A percentile compares a stretch with the other conserved stretches of the same genome.
These are phyloP conservation scores for Pleurotus citrinopileatus DNA, from an alignment of 768 basidiomycete species.

Conservation along the genomic window DNA sequence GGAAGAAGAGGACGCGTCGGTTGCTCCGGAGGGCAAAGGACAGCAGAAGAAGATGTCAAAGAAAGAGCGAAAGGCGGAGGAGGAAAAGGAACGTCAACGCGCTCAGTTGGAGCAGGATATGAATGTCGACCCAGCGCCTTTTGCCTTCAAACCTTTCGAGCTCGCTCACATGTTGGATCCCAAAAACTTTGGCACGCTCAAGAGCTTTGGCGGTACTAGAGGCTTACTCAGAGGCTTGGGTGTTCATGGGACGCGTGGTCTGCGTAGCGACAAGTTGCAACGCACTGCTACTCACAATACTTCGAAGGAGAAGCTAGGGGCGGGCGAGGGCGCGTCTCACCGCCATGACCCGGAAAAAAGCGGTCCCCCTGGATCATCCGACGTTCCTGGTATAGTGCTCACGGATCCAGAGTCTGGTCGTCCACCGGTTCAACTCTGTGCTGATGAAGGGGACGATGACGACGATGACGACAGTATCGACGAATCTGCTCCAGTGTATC, in stretches of 20 bases:
- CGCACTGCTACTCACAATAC: constrained; percentile 18
- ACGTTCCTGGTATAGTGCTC: constrained; percentile 22
- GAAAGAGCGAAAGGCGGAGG: constrained; percentile 21
- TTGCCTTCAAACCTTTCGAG: constrained; percentile 65
- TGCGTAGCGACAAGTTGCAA: constrained; percentile 7
- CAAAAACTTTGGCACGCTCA: constrained; percentile 69
- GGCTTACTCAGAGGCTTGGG: constrained; percentile 74
- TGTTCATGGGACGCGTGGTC: constrained; percentile 52
- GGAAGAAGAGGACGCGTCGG: constrained; percentile 19
- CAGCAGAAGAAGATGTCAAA: constrained; percentile 24
- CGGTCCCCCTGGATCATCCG: constrained; percentile 15
- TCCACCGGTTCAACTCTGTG: constrained; percentile 4
- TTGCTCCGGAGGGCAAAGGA: constrained; percentile 16
- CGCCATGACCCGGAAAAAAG: constrained; percentile 16
- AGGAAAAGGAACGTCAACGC: constrained; percentile 25
- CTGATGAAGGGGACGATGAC: constrained; percentile 8
- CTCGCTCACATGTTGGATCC: constrained; percentile 90
- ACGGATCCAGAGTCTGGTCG: constrained; percentile 12
- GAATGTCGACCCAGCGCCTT: constrained; percentile 63
- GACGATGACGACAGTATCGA: constrained; percentile 18
- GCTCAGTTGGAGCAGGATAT: constrained; percentile 39
- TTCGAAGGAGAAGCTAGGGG: constrained; percentile 19
- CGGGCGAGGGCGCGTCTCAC: constrained; percentile 9
- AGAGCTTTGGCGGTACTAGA: constrained; percentile 65
- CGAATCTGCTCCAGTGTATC: constrained; percentile 25